phyloP scores from a whole-genome alignment of 768 basidiomycete species.

The Boletus pseudopeckii region DNA sequence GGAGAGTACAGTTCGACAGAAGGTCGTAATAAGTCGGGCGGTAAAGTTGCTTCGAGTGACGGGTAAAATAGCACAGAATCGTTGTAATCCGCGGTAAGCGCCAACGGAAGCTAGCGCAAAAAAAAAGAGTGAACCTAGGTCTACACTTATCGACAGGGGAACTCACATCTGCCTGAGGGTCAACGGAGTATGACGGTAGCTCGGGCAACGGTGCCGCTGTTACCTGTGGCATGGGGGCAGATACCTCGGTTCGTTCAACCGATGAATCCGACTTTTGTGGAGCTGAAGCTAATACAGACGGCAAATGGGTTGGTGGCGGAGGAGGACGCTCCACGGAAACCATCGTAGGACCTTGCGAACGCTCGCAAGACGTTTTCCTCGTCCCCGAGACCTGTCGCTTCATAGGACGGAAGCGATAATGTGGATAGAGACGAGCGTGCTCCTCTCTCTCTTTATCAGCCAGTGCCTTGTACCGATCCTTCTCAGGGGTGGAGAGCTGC shows the following conservation, averaged over 20 bases:
- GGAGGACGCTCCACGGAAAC: slow-evolving; percentile 4
- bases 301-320: not conserved
- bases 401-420: slow-evolving; percentile 62
- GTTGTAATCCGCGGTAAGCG: not conserved
- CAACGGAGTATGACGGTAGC: not conserved
- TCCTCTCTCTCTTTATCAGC: slow-evolving; percentile 55
- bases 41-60: not conserved
- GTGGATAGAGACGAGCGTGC: slow-evolving; percentile 55
- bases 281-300: slow-evolving; percentile 17
- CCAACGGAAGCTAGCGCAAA: not conserved
- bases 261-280: slow-evolving; percentile 3
- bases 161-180: slow-evolving; percentile 12
- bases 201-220: not conserved
- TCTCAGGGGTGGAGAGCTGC: slow-evolving; percentile 46
- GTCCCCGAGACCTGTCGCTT: slow-evolving; percentile 32
- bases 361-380: slow-evolving; percentile 18
- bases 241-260: not conserved
- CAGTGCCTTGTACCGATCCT: slow-evolving; percentile 46
- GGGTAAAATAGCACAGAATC: not conserved
- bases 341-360: not conserved
- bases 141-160: not conserved
- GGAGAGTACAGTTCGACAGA: slow-evolving; percentile 1
- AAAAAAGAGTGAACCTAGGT: not conserved
- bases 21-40: not conserved
- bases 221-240: not conserved